These are phyloP conservation scores for Verticillium longisporum DNA, from an alignment of 2,329 filamentous ascomycete species.

Conservation along the genomic window DNA sequence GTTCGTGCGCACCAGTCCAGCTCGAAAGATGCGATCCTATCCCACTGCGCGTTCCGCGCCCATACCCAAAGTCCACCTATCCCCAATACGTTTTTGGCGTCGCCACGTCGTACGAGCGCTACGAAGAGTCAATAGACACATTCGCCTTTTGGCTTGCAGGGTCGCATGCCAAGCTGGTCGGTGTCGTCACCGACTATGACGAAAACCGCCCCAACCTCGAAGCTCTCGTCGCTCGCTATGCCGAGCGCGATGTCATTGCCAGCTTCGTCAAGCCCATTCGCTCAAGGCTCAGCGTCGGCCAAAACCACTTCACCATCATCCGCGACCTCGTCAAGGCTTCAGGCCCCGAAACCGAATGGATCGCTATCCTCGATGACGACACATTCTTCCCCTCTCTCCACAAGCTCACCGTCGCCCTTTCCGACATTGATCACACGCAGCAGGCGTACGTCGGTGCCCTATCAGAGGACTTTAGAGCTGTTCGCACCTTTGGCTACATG, in stretches of 20 bases:
- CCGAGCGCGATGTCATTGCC: slow-evolving; percentile 23
- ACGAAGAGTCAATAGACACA: slow-evolving; percentile 41
- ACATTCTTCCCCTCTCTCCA: slow-evolving; percentile 55
- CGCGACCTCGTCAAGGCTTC: slow-evolving; percentile 38
- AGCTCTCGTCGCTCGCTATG: slow-evolving; percentile 20
- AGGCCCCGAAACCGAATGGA: slow-evolving; percentile 42
- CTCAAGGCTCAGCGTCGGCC: slow-evolving; percentile 32
- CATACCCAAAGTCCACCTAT: slow-evolving; percentile 35
- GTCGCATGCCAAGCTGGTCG: slow-evolving; percentile 44
- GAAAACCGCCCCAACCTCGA: slow-evolving; percentile 19
- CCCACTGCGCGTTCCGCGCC: slow-evolving; percentile 35
- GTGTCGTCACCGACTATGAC: slow-evolving; percentile 37
- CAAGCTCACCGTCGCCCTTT: slow-evolving; percentile 39
- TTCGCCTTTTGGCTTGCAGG: slow-evolving; percentile 51
- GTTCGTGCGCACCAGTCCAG: slow-evolving; percentile 17
- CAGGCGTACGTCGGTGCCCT: slow-evolving; percentile 49
- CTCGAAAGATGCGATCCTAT: slow-evolving; percentile 34
- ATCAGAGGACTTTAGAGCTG: slow-evolving; percentile 47
- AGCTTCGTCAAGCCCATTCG: slow-evolving; percentile 25
- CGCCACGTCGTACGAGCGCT: slow-evolving; percentile 42
- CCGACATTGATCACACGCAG: slow-evolving; percentile 37
- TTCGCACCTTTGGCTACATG: slow-evolving; percentile 49
- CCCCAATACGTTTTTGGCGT: slow-evolving; percentile 51
- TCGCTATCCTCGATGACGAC: slow-evolving; percentile 54
- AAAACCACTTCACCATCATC: slow-evolving; percentile 52